Base-by-base conservation (phyloP, 441 rosid genomes). In the Metrosideros polymorpha region DNA sequence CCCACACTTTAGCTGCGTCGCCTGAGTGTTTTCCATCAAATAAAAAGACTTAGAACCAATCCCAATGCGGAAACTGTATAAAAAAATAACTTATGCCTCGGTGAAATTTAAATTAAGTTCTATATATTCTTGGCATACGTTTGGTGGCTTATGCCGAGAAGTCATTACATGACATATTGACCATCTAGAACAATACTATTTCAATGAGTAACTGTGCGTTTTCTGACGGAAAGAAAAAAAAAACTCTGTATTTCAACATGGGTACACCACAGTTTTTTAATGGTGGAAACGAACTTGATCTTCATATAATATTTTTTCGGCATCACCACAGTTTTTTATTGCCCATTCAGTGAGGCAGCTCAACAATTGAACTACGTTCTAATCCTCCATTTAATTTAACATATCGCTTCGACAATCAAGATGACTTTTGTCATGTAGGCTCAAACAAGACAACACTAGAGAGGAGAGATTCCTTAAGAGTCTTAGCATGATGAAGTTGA, bases 1-100 rank as follows among this genome's bases (percentile, higher is more conserved):
- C 2, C 98, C 96, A 66, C 98, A 95, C 86, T 91, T 91, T 4
- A 96, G 92, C 75, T 92, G 90, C 0, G 97, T 95, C 39, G 86
- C 95, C 98, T 95, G 89, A 50, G n/a, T 55, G 61, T 79, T 47
- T 77, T 32, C 30, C 4, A 57, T 15, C 52, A n/a, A 53, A 42
- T 42, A 1, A 85, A 76, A 76, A 10, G 27, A 57, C 24, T 57
- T n/a, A 85, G n/a, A n/a, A 50, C 47, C 12, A 19, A 79, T 53
- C 57, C 17, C 17, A 39, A 25, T 25, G 19, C 32, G 27, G 24
- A 25, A 32, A 19, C 17, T 79, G 25, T 25, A 12, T 45, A 12
- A 79, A 79, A 79, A 24, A 51, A 45, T n/a, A 9, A 42, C 32
- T 25, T 25, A 25, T 4, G 51, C 8, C 30, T 25, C 12, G 5